Conservation (phyloP, 805 yeast genomes). For the Metschnikowia chrysomelidarum region DNA sequence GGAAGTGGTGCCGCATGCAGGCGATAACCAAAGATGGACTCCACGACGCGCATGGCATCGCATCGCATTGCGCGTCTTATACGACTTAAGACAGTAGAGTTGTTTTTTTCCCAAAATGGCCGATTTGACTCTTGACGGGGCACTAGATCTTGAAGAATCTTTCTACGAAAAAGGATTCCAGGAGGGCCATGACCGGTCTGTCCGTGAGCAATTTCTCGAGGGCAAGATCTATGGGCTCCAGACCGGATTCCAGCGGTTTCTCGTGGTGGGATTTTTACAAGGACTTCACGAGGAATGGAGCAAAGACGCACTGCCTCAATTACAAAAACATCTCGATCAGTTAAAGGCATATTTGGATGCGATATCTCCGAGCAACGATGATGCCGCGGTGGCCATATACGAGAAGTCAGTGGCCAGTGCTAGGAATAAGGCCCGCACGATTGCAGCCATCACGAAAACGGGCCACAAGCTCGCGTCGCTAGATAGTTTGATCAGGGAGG, state of each 20-base stretch:
- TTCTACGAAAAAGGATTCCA: slow-evolving; percentile 64
- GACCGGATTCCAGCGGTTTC: slow-evolving; percentile 68
- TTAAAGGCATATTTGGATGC: slow-evolving; percentile 24
- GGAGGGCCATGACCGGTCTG: slow-evolving; percentile 68
- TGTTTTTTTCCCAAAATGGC: slow-evolving; percentile 16
- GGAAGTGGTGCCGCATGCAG: too few species aligned
- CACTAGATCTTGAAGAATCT: slow-evolving; percentile 59
- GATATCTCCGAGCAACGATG: slow-evolving; percentile 41
- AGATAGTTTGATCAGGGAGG: slow-evolving; percentile 33
- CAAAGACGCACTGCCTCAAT: background rate
- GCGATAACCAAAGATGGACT: too few species aligned
- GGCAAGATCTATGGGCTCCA: slow-evolving; percentile 86
- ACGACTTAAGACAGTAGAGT: too few species aligned
- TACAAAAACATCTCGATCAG: slow-evolving; percentile 25
- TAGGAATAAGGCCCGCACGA: slow-evolving; percentile 58
- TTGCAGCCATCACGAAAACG: slow-evolving; percentile 38
- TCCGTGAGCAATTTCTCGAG: slow-evolving; percentile 59
- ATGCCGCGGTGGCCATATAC: slow-evolving; percentile 51
- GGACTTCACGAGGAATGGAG: slow-evolving; percentile 47
- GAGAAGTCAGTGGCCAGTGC: slow-evolving; percentile 54
- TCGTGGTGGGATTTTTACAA: slow-evolving; percentile 66
- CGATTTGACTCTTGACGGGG: slow-evolving; percentile 42
- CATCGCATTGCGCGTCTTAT: too few species aligned
- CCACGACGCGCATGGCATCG: too few species aligned
- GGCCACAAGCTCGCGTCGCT: slow-evolving; percentile 25